Percentiles rank a stretch among this genome's conserved stretches.
These are phyloP conservation scores for Sugiyamaella xylanicola DNA, from an alignment of 1,139 yeast species.

Conservation along the genomic window DNA sequence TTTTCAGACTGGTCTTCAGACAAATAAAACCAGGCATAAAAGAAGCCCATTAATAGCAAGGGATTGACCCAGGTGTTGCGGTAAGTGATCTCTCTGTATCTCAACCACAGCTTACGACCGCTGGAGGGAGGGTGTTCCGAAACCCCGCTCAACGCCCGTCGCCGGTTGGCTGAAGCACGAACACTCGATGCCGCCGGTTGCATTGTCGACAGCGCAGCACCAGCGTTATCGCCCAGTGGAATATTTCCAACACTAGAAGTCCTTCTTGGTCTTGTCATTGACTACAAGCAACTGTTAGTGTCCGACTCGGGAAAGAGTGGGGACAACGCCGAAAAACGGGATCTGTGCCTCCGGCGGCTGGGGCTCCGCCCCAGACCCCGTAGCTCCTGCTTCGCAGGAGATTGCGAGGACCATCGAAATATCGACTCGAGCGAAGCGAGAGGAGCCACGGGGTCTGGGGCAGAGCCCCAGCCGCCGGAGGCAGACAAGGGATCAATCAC, in stretches of 20 bases:
- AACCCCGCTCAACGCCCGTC: conserved; percentile 39
- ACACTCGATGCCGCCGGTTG: conserved; percentile 38
- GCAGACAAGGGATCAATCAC: background rate
- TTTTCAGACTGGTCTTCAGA: conserved; percentile 51
- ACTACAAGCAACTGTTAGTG: background rate
- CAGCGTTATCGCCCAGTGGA: conserved; percentile 46
- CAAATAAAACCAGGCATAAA: conserved; percentile 40
- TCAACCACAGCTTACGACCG: conserved; percentile 46
- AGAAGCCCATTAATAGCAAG: conserved; percentile 45
- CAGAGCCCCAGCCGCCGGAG: background rate
- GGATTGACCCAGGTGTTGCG: conserved; percentile 85
- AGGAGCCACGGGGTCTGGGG: background rate
- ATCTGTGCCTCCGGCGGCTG: too few species aligned
- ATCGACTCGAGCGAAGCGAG: background rate
- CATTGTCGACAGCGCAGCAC: conserved; percentile 45
- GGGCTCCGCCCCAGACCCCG: too few species aligned
- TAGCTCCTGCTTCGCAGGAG: too few species aligned
- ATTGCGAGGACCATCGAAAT: too few species aligned
- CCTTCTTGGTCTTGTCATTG: conserved; percentile 24
- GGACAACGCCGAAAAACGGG: too few species aligned
- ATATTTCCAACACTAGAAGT: conserved; percentile 41
- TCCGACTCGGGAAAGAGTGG: background rate
- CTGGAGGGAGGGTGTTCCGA: background rate
- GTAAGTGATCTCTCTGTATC: conserved; percentile 61
- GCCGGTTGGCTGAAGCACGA: conserved; percentile 40